phyloP scores from a whole-genome alignment of 441 rosid species.

The Breynia disticha region DNA sequence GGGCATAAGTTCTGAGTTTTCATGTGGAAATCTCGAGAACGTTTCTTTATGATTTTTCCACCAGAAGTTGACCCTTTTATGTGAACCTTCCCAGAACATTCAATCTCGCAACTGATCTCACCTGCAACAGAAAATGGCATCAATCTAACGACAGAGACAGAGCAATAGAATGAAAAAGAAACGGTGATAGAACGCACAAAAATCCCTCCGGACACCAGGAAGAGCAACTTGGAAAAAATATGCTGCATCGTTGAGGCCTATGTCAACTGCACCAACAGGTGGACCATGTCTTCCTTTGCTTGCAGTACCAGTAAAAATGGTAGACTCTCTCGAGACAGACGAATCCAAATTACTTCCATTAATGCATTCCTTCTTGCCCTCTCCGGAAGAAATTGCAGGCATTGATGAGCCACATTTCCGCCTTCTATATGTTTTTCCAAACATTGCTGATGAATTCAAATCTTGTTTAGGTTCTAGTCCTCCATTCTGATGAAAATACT shows the following conservation, averaged over 20 bases:
- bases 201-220: constrained; percentile 48
- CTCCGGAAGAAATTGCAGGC: too few species aligned
- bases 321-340: constrained; percentile 4
- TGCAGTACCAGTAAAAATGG: constrained; percentile 35
- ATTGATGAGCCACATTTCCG: too few species aligned
- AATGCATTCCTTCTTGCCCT: too few species aligned
- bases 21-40: not conserved
- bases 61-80: not conserved
- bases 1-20: not conserved
- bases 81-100: not conserved
- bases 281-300: constrained; percentile 27
- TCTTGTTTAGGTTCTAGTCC: too few species aligned
- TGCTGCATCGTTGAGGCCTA: constrained; percentile 47
- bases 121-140: not conserved
- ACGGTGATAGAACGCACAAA: constrained; percentile 20
- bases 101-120: constrained; percentile 6
- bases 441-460: too few species aligned
- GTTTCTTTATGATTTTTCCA: not conserved
- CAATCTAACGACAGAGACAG: too few species aligned
- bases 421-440: too few species aligned
- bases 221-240: constrained; percentile 51
- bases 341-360: too few species aligned
- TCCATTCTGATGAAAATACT: too few species aligned
- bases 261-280: constrained; percentile 42
- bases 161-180: not conserved